A percentile compares a stretch with the other conserved stretches of the same genome.
Evolutionary conservation across 2,329 filamentous ascomycete species (phyloP).

Genomic region (Colletotrichum sp.): DNA sequence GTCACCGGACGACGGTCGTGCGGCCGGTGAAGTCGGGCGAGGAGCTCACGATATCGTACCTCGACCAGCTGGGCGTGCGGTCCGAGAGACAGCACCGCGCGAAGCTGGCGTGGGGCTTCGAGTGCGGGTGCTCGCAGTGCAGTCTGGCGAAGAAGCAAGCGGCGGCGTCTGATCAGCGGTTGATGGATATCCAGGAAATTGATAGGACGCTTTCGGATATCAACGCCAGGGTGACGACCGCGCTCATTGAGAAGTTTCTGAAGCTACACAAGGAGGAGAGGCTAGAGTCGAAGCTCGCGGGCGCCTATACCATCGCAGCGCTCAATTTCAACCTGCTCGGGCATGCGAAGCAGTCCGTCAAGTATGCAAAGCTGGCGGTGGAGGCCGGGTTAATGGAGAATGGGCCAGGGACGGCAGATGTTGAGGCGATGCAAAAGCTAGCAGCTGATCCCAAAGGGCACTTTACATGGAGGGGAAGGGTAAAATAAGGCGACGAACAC

Average conservation of each 20-base stretch:
- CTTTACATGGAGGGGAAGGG: slow-evolving; percentile 21
- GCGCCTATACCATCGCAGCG: slow-evolving; percentile 42
- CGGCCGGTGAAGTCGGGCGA: slow-evolving; percentile 44
- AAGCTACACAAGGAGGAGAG: slow-evolving; percentile 44
- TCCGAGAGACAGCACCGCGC: slow-evolving; percentile 32
- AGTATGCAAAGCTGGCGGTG: slow-evolving; percentile 41
- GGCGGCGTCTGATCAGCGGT: slow-evolving; percentile 40
- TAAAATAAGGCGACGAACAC: not conserved
- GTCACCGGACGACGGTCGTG: slow-evolving; percentile 42
- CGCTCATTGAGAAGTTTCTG: slow-evolving; percentile 42
- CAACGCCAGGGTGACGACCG: slow-evolving; percentile 25
- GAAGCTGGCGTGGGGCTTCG: slow-evolving; percentile 42
- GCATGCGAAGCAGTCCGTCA: slow-evolving; percentile 39
- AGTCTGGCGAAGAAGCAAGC: slow-evolving; percentile 26
- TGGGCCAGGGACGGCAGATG: slow-evolving; percentile 5
- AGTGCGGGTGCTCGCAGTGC: slow-evolving; percentile 44
- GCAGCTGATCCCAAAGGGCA: slow-evolving; percentile 19
- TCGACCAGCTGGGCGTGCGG: slow-evolving; percentile 33
- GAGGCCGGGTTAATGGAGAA: slow-evolving; percentile 35
- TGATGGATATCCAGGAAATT: slow-evolving; percentile 34
- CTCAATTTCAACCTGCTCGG: slow-evolving; percentile 43
- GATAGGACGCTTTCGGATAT: slow-evolving; percentile 29
- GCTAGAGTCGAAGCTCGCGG: slow-evolving; percentile 36
- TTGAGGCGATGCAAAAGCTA: slow-evolving; percentile 17
- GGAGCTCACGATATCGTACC: slow-evolving; percentile 49